Percentiles rank a stretch among this genome's conserved stretches.
phyloP scores from a whole-genome alignment of 352 stramenopile genomes.

The Globisporangium megalacanthum region DNA sequence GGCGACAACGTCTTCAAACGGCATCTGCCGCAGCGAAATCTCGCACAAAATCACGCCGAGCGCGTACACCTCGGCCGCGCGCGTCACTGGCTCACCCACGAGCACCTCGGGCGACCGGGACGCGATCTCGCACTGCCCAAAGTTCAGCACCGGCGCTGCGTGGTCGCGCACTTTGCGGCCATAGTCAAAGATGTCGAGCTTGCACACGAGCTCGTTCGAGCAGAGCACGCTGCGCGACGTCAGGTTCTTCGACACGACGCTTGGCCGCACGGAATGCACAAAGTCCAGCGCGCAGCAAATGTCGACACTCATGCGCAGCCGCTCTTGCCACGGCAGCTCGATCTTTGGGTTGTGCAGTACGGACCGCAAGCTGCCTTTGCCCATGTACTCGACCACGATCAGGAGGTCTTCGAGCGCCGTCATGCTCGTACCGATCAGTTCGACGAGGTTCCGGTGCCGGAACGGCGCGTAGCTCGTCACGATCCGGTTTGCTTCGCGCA shows the following conservation, averaged over 20 bases:
- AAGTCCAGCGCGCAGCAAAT: constrained; percentile 47
- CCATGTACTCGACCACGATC: constrained; percentile 74
- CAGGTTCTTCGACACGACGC: constrained; percentile 39
- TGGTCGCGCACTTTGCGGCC: constrained; percentile 41
- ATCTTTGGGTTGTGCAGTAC: constrained; percentile 43
- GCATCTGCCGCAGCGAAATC: constrained; percentile 36
- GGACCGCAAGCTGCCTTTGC: constrained; percentile 54
- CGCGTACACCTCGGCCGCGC: constrained; percentile 57
- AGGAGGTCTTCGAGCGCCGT: constrained; percentile 53
- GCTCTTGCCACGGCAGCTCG: constrained; percentile 45
- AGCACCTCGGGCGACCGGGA: constrained; percentile 57
- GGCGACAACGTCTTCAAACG: constrained; percentile 39
- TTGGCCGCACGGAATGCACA: constrained; percentile 31
- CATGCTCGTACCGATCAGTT: constrained; percentile 57
- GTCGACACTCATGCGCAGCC: constrained; percentile 44
- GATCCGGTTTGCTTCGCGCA: constrained; percentile 39
- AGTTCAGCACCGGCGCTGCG: constrained; percentile 32
- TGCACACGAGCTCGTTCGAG: constrained; percentile 52
- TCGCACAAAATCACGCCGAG: constrained; percentile 74
- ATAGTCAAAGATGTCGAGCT: constrained; percentile 76
- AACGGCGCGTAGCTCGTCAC: constrained; percentile 50
- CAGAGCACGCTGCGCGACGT: constrained; percentile 58
- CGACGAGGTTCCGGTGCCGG: constrained; percentile 60
- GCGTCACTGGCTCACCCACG: constrained; percentile 31
- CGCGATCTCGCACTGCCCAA: constrained; percentile 51